phyloP scores from a whole-genome alignment of 495 filamentous ascomycete genomes.

The Penicillium lagena region DNA sequence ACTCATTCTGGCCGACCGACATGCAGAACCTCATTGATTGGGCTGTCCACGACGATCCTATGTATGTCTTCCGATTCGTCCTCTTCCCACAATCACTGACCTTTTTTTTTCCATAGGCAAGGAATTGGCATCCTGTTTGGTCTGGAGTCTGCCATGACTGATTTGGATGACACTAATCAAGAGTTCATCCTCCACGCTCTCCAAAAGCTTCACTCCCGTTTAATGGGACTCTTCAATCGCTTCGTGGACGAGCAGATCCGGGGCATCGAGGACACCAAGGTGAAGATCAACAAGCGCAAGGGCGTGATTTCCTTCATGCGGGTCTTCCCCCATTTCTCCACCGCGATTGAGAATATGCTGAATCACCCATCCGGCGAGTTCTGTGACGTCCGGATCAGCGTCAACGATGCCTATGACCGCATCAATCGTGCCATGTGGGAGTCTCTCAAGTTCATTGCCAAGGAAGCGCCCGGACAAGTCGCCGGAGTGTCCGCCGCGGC shows the following conservation, averaged over 20 bases:
- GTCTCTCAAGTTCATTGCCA: constrained; percentile 88
- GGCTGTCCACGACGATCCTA: constrained; percentile 69
- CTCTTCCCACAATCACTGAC: constrained; percentile 1
- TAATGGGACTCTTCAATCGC: constrained; percentile 71
- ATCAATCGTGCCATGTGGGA: constrained; percentile 98
- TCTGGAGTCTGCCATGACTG: constrained; percentile 69
- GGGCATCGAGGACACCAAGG: constrained; percentile 97
- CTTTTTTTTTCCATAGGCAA: constrained; percentile 46
- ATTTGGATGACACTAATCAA: constrained; percentile 81
- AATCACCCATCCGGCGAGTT: constrained; percentile 43
- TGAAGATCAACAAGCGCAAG: constrained; percentile 97
- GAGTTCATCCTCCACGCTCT: constrained; percentile 78
- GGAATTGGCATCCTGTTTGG: constrained; percentile 79
- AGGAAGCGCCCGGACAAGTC: constrained; percentile 67
- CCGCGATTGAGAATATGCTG: constrained; percentile 78
- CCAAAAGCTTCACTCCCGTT: constrained; percentile 69
- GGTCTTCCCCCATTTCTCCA: constrained; percentile 79
- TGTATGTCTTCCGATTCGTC: constrained; percentile 39
- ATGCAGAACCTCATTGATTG: constrained; percentile 79
- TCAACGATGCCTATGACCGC: constrained; percentile 81
- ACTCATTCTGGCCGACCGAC: constrained; percentile 71
- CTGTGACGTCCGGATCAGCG: constrained; percentile 61
- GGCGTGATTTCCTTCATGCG: constrained; percentile 92
- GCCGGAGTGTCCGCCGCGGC: constrained; percentile 46
- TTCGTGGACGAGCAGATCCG: constrained; percentile 93